These are phyloP conservation scores for Primulina tabacum DNA, from an alignment of 257 asterid genomes.

Conservation along the genomic window DNA sequence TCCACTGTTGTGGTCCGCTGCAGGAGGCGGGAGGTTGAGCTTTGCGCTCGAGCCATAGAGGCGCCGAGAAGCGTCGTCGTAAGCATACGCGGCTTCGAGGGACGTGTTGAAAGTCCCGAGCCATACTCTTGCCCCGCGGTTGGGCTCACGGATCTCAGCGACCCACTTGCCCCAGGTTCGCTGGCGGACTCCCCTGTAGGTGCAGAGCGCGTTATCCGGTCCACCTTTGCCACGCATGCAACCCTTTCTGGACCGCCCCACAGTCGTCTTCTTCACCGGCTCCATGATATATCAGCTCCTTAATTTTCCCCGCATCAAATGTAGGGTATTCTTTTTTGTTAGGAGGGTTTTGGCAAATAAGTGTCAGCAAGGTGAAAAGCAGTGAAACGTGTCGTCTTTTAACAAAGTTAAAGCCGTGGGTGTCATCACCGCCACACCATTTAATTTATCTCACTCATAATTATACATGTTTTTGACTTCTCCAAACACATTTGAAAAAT, in stretches of 20 bases:
- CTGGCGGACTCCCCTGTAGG: slow-evolving; percentile 75
- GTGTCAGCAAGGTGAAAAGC: no score
- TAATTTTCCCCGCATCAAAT: no score
- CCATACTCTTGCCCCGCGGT: slow-evolving; percentile 72
- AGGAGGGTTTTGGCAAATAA: no score
- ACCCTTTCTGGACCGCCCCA: slow-evolving; percentile 62
- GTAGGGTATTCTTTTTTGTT: no score
- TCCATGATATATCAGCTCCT: not conserved
- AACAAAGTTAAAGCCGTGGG: no score
- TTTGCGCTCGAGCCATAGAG: slow-evolving; percentile 57
- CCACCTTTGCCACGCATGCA: slow-evolving; percentile 91
- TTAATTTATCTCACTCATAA: no score
- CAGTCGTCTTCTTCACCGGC: slow-evolving; percentile 26
- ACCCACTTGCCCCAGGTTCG: slow-evolving; percentile 92
- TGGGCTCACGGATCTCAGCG: slow-evolving; percentile 79
- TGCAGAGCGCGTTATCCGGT: slow-evolving; percentile 67
- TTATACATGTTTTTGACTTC: no score
- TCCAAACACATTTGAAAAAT: no score
- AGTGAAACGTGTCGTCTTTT: no score
- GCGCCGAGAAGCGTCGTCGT: slow-evolving; percentile 58
- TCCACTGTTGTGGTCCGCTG: not conserved
- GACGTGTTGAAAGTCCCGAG: slow-evolving; percentile 74
- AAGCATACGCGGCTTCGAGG: slow-evolving; percentile 68
- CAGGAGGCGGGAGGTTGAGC: slow-evolving; percentile 42
- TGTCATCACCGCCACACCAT: no score